phyloP scores from a whole-genome alignment of 2,329 filamentous ascomycete species.

The Spiromastix sp. region DNA sequence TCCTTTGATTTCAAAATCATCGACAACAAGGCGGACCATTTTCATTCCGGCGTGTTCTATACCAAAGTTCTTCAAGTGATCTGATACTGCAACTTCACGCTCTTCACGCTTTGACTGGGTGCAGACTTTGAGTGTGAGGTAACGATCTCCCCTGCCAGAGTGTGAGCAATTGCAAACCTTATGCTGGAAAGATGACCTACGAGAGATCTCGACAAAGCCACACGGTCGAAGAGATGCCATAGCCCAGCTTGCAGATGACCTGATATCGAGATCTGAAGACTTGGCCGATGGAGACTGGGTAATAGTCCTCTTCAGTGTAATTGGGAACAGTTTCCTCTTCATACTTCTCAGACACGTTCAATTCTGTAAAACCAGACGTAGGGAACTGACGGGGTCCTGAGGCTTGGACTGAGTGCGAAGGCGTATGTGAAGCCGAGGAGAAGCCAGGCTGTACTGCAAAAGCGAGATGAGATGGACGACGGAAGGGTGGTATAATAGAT shows the following conservation, averaged over 20 bases:
- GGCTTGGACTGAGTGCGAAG: too few relatives aligned
- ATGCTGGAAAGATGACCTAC: too few relatives aligned
- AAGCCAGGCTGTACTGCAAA: too few relatives aligned
- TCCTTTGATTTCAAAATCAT: slow-evolving; percentile 17
- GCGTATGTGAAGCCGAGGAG: too few relatives aligned
- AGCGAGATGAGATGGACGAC: too few relatives aligned
- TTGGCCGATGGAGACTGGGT: slow-evolving; percentile 11
- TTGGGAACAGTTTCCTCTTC: slow-evolving; percentile 7
- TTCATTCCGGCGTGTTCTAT: slow-evolving; percentile 12
- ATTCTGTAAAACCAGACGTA: slow-evolving; percentile 1
- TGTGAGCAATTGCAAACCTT: slow-evolving; percentile 1
- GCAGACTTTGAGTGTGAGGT: slow-evolving; percentile 4
- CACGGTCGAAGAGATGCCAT: slow-evolving; percentile 6
- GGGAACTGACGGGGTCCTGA: too few relatives aligned
- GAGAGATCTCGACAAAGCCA: slow-evolving; percentile 5
- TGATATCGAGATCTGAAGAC: slow-evolving; percentile 11
- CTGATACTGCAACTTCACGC: slow-evolving; percentile 13
- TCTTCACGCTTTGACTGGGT: background rate
- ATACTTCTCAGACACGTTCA: background rate
- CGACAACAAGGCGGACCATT: slow-evolving; percentile 14
- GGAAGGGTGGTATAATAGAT: too few relatives aligned
- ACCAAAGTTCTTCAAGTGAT: slow-evolving; percentile 10
- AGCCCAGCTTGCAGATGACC: slow-evolving; percentile 10
- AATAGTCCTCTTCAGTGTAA: slow-evolving; percentile 10
- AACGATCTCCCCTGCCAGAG: slow-evolving; percentile 1